These are phyloP conservation scores for Euphorbia tirucalli DNA, from an alignment of 345 rosid species.

Conservation along the genomic window DNA sequence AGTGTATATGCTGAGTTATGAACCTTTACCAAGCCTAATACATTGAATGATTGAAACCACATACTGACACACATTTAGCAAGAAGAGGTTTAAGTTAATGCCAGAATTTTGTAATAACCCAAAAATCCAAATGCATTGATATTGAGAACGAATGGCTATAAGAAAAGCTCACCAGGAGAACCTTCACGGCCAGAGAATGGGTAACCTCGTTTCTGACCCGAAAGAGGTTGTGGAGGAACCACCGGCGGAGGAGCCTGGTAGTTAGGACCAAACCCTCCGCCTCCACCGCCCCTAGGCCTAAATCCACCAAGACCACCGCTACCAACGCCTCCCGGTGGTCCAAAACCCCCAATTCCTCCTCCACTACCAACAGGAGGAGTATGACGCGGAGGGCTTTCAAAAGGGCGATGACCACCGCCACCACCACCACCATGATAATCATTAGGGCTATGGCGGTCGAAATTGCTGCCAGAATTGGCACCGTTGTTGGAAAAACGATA, in stretches of 20 bases:
- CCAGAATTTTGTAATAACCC: neutral
- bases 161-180: slow-evolving; percentile 38
- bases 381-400: slow-evolving; percentile 58
- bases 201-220: slow-evolving; percentile 67
- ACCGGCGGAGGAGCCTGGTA: slow-evolving; percentile 25
- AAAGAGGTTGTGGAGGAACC: slow-evolving; percentile 33
- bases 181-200: slow-evolving; percentile 44
- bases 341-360: slow-evolving; percentile 36
- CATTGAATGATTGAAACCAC: neutral
- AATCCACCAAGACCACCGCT: slow-evolving; percentile 33
- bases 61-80: neutral
- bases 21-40: neutral
- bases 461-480: slow-evolving; percentile 10
- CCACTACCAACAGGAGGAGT: slow-evolving; percentile 32
- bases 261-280: slow-evolving; percentile 32
- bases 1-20: neutral
- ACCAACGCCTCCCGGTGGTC: slow-evolving; percentile 31
- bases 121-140: neutral
- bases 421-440: slow-evolving; percentile 45
- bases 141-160: neutral
- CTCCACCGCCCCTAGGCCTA: slow-evolving; percentile 29
- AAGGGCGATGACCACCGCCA: slow-evolving; percentile 45
- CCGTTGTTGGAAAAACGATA: slow-evolving; percentile 27
- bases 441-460: slow-evolving; percentile 66
- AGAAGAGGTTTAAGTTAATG: neutral